These are phyloP conservation scores for Populus hybrid DNA, from an alignment of 441 rosid species.

Conservation along the genomic window DNA sequence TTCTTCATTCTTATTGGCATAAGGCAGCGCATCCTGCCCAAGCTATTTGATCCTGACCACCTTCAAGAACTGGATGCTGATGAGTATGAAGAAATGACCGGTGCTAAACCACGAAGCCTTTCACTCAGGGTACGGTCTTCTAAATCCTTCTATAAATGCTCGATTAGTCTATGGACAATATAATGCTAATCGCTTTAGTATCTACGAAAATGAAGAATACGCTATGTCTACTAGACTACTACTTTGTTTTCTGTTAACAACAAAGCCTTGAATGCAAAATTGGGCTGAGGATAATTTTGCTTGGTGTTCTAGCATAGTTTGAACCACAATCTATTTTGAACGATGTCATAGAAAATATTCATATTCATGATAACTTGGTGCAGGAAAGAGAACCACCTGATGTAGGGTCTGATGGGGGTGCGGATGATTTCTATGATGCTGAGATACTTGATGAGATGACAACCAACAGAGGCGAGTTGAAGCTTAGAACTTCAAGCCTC, in stretches of 20 bases:
- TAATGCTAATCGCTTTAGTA: not conserved
- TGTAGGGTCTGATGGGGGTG: conserved; percentile 18
- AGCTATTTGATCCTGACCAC: conserved; percentile 49
- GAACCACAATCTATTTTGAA: not conserved
- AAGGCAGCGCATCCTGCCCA: conserved; percentile 64
- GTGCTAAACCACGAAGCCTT: conserved; percentile 48
- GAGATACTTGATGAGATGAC: conserved; percentile 80
- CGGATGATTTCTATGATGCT: conserved; percentile 49
- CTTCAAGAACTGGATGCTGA: conserved; percentile 80
- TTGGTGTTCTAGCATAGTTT: not conserved
- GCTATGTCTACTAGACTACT: not conserved
- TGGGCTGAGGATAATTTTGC: not conserved
- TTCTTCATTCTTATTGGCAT: conserved; percentile 64
- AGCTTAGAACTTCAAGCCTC: conserved; percentile 52
- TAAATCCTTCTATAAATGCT: not conserved
- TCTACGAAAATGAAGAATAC: not conserved
- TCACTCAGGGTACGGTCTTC: conserved; percentile 36
- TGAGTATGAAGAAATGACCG: conserved; percentile 70
- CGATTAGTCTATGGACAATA: not conserved
- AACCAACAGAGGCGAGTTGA: conserved; percentile 75
- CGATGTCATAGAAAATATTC: not conserved
- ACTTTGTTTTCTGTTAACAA: not conserved
- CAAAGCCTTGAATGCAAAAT: not conserved
- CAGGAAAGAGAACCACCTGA: conserved; percentile 30
- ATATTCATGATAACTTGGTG: conserved; percentile 3